A percentile compares a stretch with the other conserved stretches of the same genome.
These are phyloP conservation scores for Perkinsela sp. DNA, from an alignment of 208 protist genomes.

Conservation along the genomic window DNA sequence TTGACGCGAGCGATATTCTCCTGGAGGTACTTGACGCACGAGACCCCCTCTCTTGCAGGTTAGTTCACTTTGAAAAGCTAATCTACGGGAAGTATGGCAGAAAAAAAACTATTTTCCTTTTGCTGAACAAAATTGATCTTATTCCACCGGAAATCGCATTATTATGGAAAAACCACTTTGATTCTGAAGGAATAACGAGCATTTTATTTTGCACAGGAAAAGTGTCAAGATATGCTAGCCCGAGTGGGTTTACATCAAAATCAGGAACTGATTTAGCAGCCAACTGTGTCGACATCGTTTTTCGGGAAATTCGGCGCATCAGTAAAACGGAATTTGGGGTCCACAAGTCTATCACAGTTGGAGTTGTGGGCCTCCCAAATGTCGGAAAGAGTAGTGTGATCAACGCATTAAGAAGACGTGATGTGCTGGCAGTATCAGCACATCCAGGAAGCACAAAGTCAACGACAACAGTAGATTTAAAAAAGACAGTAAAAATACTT, in stretches of 20 bases:
- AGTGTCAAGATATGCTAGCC: conserved; percentile 17
- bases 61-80: conserved; percentile 58
- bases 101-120: conserved; percentile 66
- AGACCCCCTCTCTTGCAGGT: conserved; percentile 82
- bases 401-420: conserved; percentile 79
- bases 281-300: conserved; percentile 25
- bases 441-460: conserved; percentile 77
- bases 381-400: conserved; percentile 89
- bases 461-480: conserved; percentile 75
- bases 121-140: conserved; percentile 91
- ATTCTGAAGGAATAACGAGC: conserved; percentile 36
- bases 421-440: conserved; percentile 59
- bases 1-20: conserved; percentile 78
- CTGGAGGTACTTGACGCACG: conserved; percentile 84
- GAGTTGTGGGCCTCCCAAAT: conserved; percentile 90
- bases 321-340: conserved; percentile 27
- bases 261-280: conserved; percentile 5
- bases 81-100: conserved; percentile 60
- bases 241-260: too few species aligned
- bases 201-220: conserved; percentile 56
- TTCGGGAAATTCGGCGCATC: conserved; percentile 66
- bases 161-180: conserved; percentile 50
- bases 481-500: conserved; percentile 78
- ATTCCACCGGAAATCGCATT: conserved; percentile 69
- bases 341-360: conserved; percentile 70